Conservation (phyloP, 257 asterid species). For the Salvia rosmarinus region DNA sequence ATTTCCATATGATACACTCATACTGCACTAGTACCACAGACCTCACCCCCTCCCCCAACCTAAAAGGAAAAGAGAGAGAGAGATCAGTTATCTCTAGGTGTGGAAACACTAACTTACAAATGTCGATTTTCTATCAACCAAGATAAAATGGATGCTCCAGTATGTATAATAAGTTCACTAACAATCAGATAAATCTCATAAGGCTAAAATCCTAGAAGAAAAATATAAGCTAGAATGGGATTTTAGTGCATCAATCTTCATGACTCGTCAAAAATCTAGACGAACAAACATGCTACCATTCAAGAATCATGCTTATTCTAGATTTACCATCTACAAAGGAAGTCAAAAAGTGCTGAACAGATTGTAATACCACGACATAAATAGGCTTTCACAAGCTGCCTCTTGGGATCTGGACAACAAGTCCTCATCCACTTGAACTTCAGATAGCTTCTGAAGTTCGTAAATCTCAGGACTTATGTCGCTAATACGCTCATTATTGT, state of each 20-base stretch:
- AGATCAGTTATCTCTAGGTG: too few relatives aligned
- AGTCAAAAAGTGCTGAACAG: conserved; percentile 6
- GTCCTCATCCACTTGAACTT: conserved; percentile 58
- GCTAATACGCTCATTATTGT: conserved; percentile 62
- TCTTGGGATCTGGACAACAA: conserved; percentile 36
- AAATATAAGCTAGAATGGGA: background rate
- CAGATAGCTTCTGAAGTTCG: conserved; percentile 59
- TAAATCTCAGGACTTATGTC: conserved; percentile 47
- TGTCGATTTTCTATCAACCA: background rate
- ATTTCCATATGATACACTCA: too few relatives aligned
- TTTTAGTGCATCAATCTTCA: background rate
- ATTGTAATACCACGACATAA: conserved; percentile 46
- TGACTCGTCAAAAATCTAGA: background rate
- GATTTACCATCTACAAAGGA: too few relatives aligned
- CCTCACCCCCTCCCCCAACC: too few relatives aligned
- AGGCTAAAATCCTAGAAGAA: background rate
- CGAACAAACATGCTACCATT: conserved; percentile 2
- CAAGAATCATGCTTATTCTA: too few relatives aligned
- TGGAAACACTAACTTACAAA: too few relatives aligned
- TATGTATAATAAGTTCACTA: background rate
- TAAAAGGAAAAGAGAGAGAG: too few relatives aligned
- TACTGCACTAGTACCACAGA: too few relatives aligned
- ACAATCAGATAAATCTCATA: background rate
- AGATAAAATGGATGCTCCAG: background rate
- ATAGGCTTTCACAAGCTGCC: conserved; percentile 39